These are phyloP conservation scores for Colletotrichum sp. DNA, from an alignment of 2,329 filamentous ascomycete genomes.

Conservation along the genomic window DNA sequence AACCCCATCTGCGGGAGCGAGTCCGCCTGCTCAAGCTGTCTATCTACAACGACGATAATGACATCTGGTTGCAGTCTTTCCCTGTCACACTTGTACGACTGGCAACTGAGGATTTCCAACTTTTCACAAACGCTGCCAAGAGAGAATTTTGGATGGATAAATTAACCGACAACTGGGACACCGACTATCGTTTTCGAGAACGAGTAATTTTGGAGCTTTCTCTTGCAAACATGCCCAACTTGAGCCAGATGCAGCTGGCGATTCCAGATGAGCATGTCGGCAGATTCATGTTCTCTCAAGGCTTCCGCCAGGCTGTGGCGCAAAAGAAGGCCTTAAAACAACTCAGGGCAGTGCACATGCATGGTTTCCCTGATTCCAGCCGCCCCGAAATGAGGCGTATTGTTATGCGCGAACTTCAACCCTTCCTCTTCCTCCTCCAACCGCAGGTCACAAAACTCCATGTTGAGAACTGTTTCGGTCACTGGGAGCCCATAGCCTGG, in stretches of 20 bases:
- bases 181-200: too few species aligned
- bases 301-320: neutral
- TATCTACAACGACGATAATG: neutral
- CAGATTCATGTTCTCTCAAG: neutral
- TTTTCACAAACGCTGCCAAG: neutral
- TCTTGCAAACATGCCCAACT: neutral
- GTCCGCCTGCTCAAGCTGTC: neutral
- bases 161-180: too few species aligned
- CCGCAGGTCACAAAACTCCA: neutral
- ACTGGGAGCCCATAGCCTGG: too few species aligned
- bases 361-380: neutral
- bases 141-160: neutral
- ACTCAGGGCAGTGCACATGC: neutral
- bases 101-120: neutral
- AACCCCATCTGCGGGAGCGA: neutral
- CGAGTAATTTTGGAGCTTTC: neutral
- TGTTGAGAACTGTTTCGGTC: neutral
- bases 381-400: accelerated
- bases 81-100: too few species aligned
- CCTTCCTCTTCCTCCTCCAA: neutral
- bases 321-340: neutral
- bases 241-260: neutral
- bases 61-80: too few species aligned
- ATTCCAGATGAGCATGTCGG: too few species aligned
- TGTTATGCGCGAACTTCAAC: neutral